phyloP scores from a whole-genome alignment of 768 basidiomycete species.

The Hericium rajendrae region DNA sequence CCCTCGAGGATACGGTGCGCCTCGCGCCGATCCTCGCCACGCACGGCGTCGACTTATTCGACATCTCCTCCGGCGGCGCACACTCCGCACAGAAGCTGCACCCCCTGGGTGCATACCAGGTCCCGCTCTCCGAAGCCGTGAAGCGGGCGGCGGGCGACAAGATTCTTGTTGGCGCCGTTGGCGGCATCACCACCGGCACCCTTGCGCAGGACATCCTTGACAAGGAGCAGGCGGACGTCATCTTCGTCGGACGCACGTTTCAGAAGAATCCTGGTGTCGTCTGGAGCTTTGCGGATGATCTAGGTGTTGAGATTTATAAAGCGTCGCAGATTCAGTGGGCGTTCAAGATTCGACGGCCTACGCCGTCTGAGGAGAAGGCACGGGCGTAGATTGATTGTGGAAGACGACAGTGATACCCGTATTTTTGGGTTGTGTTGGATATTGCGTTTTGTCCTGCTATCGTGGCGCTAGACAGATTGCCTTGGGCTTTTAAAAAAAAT shows the following conservation, averaged over 20 bases:
- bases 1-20: slow-evolving; percentile 33
- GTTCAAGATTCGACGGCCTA: not conserved
- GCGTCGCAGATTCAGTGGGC: too few species aligned
- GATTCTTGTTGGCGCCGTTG: slow-evolving; percentile 26
- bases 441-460: not conserved
- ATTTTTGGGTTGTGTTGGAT: too few species aligned
- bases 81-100: slow-evolving; percentile 25
- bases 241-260: not conserved
- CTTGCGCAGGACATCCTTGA: slow-evolving; percentile 40
- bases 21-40: slow-evolving; percentile 24
- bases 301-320: too few species aligned
- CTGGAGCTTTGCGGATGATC: slow-evolving; percentile 14
- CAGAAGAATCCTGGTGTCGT: slow-evolving; percentile 37
- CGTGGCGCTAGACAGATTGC: not conserved
- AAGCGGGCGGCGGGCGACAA: slow-evolving; percentile 20
- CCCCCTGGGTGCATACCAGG: slow-evolving; percentile 38
- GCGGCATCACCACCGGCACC: slow-evolving; percentile 43
- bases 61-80: slow-evolving; percentile 61
- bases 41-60: slow-evolving; percentile 67
- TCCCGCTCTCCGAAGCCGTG: slow-evolving; percentile 43
- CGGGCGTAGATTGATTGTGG: too few species aligned
- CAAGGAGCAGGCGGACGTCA: not conserved
- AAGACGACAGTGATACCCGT: too few species aligned
- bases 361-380: too few species aligned
- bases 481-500: not conserved